phyloP scores from a whole-genome alignment of 2,329 filamentous ascomycete species.

The Chrysoporthe puriensis region DNA sequence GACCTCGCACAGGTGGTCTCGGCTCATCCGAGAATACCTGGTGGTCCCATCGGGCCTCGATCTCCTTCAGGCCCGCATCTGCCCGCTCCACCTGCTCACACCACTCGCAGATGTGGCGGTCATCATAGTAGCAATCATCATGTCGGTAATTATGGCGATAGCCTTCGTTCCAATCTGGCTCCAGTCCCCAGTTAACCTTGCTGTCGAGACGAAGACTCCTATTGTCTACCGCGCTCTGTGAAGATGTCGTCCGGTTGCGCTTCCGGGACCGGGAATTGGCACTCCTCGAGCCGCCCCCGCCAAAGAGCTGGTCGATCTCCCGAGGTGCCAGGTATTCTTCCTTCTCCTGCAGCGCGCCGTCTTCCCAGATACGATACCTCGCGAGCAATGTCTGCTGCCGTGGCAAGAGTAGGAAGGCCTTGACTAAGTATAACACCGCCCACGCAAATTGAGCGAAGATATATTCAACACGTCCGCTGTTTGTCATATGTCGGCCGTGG shows the following conservation, averaged over 20 bases:
- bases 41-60: too few relatives aligned
- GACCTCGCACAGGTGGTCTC: too few relatives aligned
- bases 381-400: neutral
- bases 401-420: neutral
- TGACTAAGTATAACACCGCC: neutral
- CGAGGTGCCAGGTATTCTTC: neutral
- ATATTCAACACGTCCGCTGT: neutral
- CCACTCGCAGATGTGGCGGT: neutral
- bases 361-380: conserved; percentile 1
- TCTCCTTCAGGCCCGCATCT: too few relatives aligned
- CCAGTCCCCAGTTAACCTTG: conserved; percentile 8
- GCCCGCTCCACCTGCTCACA: too few relatives aligned
- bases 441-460: conserved; percentile 1
- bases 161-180: conserved; percentile 9
- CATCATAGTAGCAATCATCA: neutral
- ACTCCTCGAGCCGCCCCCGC: conserved; percentile 9
- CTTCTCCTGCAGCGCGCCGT: neutral
- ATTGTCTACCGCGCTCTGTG: neutral
- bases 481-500: conserved; percentile 9
- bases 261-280: neutral
- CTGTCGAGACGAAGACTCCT: conserved; percentile 1
- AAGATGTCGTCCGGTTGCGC: conserved; percentile 1
- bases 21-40: too few relatives aligned
- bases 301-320: conserved; percentile 4
- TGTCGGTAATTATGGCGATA: neutral